Conservation (phyloP, 2,329 filamentous ascomycete genomes). For the Fusarium nodosum region DNA sequence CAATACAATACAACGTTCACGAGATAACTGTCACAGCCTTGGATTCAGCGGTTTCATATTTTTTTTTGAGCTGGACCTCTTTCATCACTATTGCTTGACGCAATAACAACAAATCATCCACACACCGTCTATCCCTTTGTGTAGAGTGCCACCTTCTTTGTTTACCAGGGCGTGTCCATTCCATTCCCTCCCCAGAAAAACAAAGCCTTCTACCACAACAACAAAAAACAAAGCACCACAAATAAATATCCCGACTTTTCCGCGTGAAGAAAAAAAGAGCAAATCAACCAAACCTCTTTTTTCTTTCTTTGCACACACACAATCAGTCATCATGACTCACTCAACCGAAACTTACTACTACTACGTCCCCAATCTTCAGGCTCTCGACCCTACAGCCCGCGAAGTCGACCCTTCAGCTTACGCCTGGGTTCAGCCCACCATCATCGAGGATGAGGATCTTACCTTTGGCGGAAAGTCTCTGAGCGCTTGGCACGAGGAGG, state of each 20-base stretch:
- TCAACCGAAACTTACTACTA: constrained; percentile 52
- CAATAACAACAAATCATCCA: constrained; percentile 29
- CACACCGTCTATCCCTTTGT: constrained; percentile 22
- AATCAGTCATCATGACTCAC: constrained; percentile 40
- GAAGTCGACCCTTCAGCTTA: constrained; percentile 55
- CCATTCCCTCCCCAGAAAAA: constrained; percentile 31
- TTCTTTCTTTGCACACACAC: background rate
- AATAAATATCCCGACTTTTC: constrained; percentile 2
- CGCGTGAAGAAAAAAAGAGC: constrained; percentile 15
- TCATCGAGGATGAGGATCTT: constrained; percentile 72
- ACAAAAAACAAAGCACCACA: constrained; percentile 15
- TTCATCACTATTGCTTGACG: constrained; percentile 42
- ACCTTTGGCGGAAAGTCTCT: constrained; percentile 72
- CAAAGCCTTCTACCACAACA: constrained; percentile 30
- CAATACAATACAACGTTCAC: constrained; percentile 16
- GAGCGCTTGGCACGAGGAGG: constrained; percentile 72
- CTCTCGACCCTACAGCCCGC: constrained; percentile 52
- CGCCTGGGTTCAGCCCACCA: constrained; percentile 66
- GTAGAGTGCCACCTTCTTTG: constrained; percentile 32
- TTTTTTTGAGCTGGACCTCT: constrained; percentile 40
- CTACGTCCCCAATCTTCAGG: constrained; percentile 53
- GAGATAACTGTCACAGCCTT: constrained; percentile 5
- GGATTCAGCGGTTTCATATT: background rate
- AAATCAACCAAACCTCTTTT: constrained; percentile 5
- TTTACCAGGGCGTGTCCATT: constrained; percentile 41